Percentiles rank a stretch among this genome's conserved stretches.
These are phyloP conservation scores for Amanita muscaria DNA, from an alignment of 768 basidiomycete genomes.

Conservation along the genomic window DNA sequence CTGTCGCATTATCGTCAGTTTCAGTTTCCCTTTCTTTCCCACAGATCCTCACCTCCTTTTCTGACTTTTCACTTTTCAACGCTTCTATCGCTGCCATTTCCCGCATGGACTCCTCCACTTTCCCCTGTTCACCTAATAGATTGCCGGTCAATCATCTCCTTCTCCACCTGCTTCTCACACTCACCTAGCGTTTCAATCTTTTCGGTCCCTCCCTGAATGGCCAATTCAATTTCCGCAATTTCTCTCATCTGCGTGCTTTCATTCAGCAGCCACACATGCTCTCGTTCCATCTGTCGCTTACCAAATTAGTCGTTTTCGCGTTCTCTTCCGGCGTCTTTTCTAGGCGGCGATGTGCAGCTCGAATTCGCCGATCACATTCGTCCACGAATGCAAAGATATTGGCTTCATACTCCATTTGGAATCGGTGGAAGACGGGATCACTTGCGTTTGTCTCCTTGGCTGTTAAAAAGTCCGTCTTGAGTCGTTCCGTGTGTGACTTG, in stretches of 20 bases:
- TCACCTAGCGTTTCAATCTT: constrained; percentile 90
- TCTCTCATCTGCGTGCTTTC: constrained; percentile 76
- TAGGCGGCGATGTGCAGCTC: constrained; percentile 85
- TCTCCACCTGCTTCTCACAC: constrained; percentile 18
- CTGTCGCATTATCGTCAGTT: constrained; percentile 28
- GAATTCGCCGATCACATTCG: constrained; percentile 95
- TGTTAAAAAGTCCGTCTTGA: constrained; percentile 83
- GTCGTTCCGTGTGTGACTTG: constrained; percentile 89
- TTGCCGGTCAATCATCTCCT: constrained; percentile 8
- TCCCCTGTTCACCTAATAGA: constrained; percentile 85
- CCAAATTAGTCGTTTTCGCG: constrained; percentile 95
- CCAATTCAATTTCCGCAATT: constrained; percentile 98
- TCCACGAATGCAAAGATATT: constrained; percentile 96
- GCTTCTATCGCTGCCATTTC: constrained; percentile 98
- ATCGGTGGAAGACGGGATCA: constrained; percentile 76
- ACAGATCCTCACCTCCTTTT: constrained; percentile 71
- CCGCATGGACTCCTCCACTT: constrained; percentile 97
- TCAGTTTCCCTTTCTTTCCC: constrained; percentile 4
- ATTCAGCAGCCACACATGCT: background rate
- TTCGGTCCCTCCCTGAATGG: constrained; percentile 97
- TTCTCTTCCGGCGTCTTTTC: constrained; percentile 99
- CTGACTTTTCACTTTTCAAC: constrained; percentile 88
- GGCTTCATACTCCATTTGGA: constrained; percentile 93
- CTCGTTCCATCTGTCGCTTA: constrained; percentile 23
- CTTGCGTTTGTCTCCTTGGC: constrained; percentile 67